These are phyloP conservation scores for Backusella sp. DNA, from an alignment of 192 early-diverging fungal genomes.

Conservation along the genomic window DNA sequence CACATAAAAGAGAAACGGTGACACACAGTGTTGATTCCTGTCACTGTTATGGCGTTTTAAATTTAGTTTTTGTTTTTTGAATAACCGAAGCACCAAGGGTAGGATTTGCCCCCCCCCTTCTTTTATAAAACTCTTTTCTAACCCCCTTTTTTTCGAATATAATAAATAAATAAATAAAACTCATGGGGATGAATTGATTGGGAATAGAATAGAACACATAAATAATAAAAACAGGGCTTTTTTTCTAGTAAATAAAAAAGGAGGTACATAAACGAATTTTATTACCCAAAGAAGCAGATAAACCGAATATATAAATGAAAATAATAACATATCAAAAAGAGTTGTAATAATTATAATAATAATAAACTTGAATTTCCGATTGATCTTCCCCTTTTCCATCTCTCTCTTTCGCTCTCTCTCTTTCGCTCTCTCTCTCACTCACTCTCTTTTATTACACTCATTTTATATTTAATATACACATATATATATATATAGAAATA, in stretches of 20 bases:
- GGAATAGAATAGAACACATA: background rate
- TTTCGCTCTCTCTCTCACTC: too few relatives aligned
- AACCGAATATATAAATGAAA: background rate
- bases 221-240: background rate
- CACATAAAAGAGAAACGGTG: background rate
- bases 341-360: background rate
- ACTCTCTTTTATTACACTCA: conserved; percentile 14
- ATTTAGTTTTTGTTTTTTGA: background rate
- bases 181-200: background rate
- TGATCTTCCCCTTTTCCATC: background rate
- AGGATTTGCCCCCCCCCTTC: background rate
- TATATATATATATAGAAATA: background rate
- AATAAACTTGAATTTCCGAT: background rate
- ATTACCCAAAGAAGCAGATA: background rate
- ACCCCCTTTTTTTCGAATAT: background rate
- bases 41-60: background rate
- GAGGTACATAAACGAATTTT: background rate
- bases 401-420: background rate
- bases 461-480: background rate
- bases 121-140: background rate
- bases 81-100: conserved; percentile 1
- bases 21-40: background rate
- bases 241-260: background rate
- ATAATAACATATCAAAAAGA: background rate
- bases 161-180: background rate